Evolutionary conservation across 306 rosid genomes (phyloP).

Genomic region (Crotalaria pallida): DNA sequence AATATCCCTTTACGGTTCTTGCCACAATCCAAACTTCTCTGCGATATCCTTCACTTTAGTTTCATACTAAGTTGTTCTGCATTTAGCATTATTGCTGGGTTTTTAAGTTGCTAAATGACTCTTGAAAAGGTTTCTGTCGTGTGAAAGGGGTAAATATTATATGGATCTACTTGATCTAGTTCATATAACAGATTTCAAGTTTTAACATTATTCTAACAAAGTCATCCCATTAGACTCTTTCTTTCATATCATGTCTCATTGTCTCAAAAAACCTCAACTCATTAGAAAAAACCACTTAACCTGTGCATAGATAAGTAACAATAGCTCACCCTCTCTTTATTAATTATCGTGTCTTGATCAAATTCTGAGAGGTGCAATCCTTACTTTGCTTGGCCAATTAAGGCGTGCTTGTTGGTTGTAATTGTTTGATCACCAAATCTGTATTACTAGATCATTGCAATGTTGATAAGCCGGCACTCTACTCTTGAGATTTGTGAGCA

Average conservation of each 20-base stretch:
- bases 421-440: conserved; percentile 62
- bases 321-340: conserved; percentile 44
- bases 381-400: conserved; percentile 50
- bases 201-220: conserved; percentile 61
- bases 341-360: conserved; percentile 56
- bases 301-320: conserved; percentile 58
- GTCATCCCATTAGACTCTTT: too few relatives aligned
- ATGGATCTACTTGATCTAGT: too few relatives aligned
- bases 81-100: conserved; percentile 6
- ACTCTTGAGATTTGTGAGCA: conserved; percentile 58
- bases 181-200: conserved; percentile 54
- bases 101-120: conserved; percentile 47
- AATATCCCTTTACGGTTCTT: too few relatives aligned
- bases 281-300: conserved; percentile 55
- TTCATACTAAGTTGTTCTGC: too few relatives aligned
- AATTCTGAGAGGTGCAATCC: conserved; percentile 45
- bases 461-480: conserved; percentile 58
- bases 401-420: conserved; percentile 65
- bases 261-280: conserved; percentile 48
- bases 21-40: too few relatives aligned
- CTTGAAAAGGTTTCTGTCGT: conserved; percentile 53
- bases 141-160: too few relatives aligned
- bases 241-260: too few relatives aligned
- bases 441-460: conserved; percentile 53
- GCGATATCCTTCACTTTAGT: too few relatives aligned